Base-by-base conservation (phyloP, 2,329 filamentous ascomycete genomes). In the Pseudopithomyces chartarum region DNA sequence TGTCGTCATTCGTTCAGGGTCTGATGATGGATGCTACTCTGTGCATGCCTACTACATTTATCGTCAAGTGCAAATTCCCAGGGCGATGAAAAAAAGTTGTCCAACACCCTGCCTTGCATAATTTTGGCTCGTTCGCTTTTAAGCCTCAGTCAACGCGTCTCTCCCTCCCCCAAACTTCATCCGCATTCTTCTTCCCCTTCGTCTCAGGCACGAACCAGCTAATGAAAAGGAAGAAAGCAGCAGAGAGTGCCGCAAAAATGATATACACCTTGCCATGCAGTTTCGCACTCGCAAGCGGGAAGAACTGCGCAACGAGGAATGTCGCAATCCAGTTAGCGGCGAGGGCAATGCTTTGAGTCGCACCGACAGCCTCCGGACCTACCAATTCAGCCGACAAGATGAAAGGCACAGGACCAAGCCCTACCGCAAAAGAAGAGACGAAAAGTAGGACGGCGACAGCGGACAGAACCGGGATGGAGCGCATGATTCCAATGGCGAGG, bases 381-480 rank as follows among this genome's bases (percentile, higher is more conserved):
- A 98, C 95, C 2, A 98, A 85, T 76, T 98, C 95, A 1, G 91
- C 93, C 0, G 93, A 89, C 45, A 99, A 83, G 63, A 98, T 96
- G 75, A 98, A 99, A 0, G 95, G 95, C 0, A 99, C 91, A 0
- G 95, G 95, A 0, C 95, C 95, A 0, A 99, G 84, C 0, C 95
- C 95, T 13, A 97, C 85, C 0, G 91, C 95, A 66, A 97, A 99
- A 69, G 90, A 92, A 4, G 86, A 89, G 2, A 98, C 95, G 68
- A 98, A 99, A 23, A 89, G 79, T 11, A 97, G 81, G 0, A 96
- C 92, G 0, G 91, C 87, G 0, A 96, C 70, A 0, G 92, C 93
- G 0, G 92, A 96, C 12, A 97, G 79, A 2, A 90, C 78, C 68
- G 93, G 89, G 64, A 90, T 77, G 23, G 85, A 84, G 61, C 86